These are phyloP conservation scores for Rhizopogon rudus DNA, from an alignment of 768 basidiomycete species.

Conservation along the genomic window DNA sequence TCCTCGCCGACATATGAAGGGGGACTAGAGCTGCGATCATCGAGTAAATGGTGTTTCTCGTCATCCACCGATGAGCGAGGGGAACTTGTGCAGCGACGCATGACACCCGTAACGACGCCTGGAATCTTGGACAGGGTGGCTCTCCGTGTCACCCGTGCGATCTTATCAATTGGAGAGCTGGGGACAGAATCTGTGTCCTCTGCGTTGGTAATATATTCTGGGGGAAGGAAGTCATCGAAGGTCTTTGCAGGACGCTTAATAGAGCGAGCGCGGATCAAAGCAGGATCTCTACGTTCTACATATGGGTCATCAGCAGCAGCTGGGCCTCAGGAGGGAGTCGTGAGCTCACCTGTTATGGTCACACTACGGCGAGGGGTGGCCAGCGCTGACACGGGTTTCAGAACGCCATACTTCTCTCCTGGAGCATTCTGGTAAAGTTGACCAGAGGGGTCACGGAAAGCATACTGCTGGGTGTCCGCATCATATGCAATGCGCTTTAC, in stretches of 20 bases:
- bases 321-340: constrained; percentile 15
- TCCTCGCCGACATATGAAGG: constrained; percentile 4
- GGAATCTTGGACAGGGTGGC: constrained; percentile 37
- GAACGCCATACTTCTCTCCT: constrained; percentile 38
- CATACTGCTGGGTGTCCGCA: constrained; percentile 46
- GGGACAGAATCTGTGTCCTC: constrained; percentile 2
- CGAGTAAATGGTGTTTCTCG: constrained; percentile 17
- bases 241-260: constrained; percentile 24
- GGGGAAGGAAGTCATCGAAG: constrained; percentile 45
- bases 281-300: constrained; percentile 21
- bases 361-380: constrained; percentile 21
- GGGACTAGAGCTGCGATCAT: constrained; percentile 3
- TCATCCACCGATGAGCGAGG: constrained; percentile 12
- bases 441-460: constrained; percentile 42
- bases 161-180: constrained; percentile 10
- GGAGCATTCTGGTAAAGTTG: constrained; percentile 40
- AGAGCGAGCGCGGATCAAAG: constrained; percentile 15
- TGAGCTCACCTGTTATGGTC: constrained; percentile 18
- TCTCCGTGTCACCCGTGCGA: constrained; percentile 28
- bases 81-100: constrained; percentile 15
- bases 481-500: constrained; percentile 50
- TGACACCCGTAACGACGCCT: constrained; percentile 29
- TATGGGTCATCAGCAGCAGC: background rate
- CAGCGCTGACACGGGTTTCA: constrained; percentile 30
- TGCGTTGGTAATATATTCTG: constrained; percentile 38